These are phyloP conservation scores for Botrytis elliptica DNA, from an alignment of 2,329 filamentous ascomycete species.

Conservation along the genomic window DNA sequence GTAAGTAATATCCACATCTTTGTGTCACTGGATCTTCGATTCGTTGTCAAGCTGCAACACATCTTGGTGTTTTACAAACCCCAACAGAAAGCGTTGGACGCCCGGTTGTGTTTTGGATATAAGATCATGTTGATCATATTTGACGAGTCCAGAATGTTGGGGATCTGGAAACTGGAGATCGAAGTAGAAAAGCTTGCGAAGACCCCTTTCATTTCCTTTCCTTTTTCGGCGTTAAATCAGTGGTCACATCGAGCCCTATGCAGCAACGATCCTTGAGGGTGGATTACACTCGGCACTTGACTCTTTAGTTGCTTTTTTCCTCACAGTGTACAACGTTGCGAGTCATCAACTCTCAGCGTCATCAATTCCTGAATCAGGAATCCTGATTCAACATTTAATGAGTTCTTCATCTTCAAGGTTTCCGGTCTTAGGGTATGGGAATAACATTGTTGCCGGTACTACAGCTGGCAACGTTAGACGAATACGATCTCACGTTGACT, in stretches of 20 bases:
- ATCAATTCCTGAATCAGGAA: neutral
- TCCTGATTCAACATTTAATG: neutral
- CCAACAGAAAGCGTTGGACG: neutral
- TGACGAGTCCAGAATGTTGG: neutral
- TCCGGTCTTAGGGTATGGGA: neutral
- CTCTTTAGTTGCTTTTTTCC: neutral
- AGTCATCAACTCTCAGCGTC: neutral
- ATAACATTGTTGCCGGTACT: neutral
- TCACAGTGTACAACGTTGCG: neutral
- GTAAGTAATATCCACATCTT: neutral
- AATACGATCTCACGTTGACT: neutral
- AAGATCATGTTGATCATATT: neutral
- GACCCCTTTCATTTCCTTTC: neutral
- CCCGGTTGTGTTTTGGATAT: neutral
- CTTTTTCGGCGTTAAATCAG: neutral
- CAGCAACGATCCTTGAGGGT: neutral
- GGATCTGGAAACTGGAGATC: neutral
- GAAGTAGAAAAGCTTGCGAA: constrained; percentile 12
- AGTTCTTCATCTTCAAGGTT: neutral
- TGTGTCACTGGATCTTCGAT: neutral
- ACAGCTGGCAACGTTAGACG: neutral
- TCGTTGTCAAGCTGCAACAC: neutral
- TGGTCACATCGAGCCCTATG: neutral
- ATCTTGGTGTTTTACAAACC: neutral
- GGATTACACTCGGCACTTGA: neutral